Evolutionary conservation across 2,329 filamentous ascomycete species (phyloP), one percentile per base, ranked within the genome.

Genomic region (Neurospora sp.): DNA sequence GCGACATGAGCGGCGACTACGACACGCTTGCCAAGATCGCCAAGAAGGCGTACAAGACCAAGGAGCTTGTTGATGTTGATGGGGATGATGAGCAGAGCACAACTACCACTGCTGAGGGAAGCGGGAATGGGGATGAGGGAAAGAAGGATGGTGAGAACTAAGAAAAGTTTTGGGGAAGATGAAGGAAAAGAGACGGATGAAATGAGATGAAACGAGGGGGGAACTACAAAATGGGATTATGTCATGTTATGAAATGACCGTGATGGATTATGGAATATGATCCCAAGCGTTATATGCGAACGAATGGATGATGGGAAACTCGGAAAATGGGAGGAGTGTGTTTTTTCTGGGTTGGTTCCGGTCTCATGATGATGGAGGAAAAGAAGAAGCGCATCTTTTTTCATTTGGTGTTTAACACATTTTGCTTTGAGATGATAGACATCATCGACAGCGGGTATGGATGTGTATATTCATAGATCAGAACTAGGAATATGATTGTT

Each of bases 1-100:
- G 88, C 75, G 87, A 90, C 75, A 87, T 83, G 80, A 89, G 87
- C 74, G 88, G 88, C 9, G 87, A 89, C 74, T 78, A 85, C 70
- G 85, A 85, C 0, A 76, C 77, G 36, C 75, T 89, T 69, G 73
- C 81, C 72, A 85, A 84, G 78, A 81, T 85, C 68, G 86, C 87
- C 13, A 87, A 86, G 80, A 87, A 85, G 80, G 82, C 82, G 13
- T 83, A 78, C 76, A 77, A 80, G 69, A 78, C 75, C 19, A 82
- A 80, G 72, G 76, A 76, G 71, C 76, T 82, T 23, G 78, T 82
- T 67, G 80, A 82, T 72, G 77, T 80, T 11, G 80, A 81, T 68
- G 77, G 74, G 10, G 76, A 75, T n/a, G 73, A 72, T 1, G 73
- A 72, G n/a, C 72, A 71, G 28, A 66, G 68, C 6, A n/a, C 38